Evolutionary conservation across 805 yeast species (phyloP).

Genomic region (Schwanniomyces yamadae): DNA sequence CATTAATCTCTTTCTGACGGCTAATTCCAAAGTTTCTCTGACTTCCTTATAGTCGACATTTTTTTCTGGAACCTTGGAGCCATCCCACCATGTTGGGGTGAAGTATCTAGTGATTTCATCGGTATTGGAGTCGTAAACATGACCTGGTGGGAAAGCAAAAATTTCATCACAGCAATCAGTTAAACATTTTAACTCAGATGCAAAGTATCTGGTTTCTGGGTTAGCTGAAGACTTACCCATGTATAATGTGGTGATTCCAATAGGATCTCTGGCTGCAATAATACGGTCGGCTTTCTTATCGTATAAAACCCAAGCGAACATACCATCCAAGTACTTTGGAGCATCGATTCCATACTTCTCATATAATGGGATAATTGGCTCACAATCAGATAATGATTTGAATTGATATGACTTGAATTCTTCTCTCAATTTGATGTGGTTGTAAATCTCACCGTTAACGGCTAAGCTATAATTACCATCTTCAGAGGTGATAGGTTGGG

Average conservation of each 20-base stretch:
- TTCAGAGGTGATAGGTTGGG: slow-evolving; percentile 88
- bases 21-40: slow-evolving; percentile 82
- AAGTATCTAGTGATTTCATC: slow-evolving; percentile 85
- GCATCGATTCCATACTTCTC: slow-evolving; percentile 85
- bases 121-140: slow-evolving; percentile 88
- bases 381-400: slow-evolving; percentile 93
- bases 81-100: slow-evolving; percentile 95
- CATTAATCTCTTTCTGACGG: slow-evolving; percentile 99
- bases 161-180: slow-evolving; percentile 93
- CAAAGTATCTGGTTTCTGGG: slow-evolving; percentile 82
- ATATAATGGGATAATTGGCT: slow-evolving; percentile 92
- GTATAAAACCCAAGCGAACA: slow-evolving; percentile 94
- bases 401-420: slow-evolving; percentile 70
- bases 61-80: slow-evolving; percentile 64
- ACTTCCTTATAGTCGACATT: slow-evolving; percentile 71
- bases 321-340: slow-evolving; percentile 92
- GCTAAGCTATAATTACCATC: slow-evolving; percentile 74
- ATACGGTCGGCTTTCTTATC: slow-evolving; percentile 84
- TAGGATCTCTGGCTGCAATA: slow-evolving; percentile 97
- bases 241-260: slow-evolving; percentile 94
- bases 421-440: slow-evolving; percentile 87
- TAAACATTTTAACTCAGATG: slow-evolving; percentile 92
- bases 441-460: slow-evolving; percentile 98
- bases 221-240: slow-evolving; percentile 76
- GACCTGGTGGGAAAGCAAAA: slow-evolving; percentile 97